Evolutionary conservation across 116 monocot species (phyloP), one percentile per base, ranked within the genome.

Genomic region (Thalassia testudinum): DNA sequence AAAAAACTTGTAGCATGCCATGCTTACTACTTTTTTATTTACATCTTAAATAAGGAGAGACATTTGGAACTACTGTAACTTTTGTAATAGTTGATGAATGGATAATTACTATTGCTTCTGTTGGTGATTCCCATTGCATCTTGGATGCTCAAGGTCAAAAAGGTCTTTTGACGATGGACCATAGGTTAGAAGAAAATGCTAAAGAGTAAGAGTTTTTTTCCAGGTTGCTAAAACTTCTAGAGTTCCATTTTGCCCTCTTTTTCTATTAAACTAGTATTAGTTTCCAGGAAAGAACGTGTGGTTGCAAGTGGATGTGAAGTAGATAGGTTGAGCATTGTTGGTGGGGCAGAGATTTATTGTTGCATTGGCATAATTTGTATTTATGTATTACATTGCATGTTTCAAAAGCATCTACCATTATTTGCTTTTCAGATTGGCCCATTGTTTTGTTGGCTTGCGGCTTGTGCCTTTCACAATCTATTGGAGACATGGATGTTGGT

Each of bases 251-350:
- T n/a, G n/a, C 38, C 38, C 13, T 38, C 38, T 38, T 38, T 38
- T 13, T 38, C 38, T 13, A 7, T 13, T 13, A 7, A 38, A 7
- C 13, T 38, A 7, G 38, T 38, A 7, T 38, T 38, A 7, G 52
- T 22, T 64, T 15, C 19, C 55, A 93, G 93, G 88, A 87, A 88
- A 62, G 88, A 84, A 37, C 81, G 95, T 47, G 95, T 95, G 47
- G 77, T 78, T 21, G 81, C 75, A n/a, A 95, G 95, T 68, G 95
- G 95, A 65, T 87, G 87, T 45, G 84, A 87, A 73, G 93, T 95
- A n/a, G 88, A 88, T 55, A 84, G 88, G 47, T 71, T 95, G 19
- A 84, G 78, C 54, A 84, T 93, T 71, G 66, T 79, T 8, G 87
- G 81, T 66, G 93, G 93, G 38, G 66, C 72, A 50, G 87, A 87